Conservation (phyloP, 345 rosid genomes). For the Theobroma cacao region DNA sequence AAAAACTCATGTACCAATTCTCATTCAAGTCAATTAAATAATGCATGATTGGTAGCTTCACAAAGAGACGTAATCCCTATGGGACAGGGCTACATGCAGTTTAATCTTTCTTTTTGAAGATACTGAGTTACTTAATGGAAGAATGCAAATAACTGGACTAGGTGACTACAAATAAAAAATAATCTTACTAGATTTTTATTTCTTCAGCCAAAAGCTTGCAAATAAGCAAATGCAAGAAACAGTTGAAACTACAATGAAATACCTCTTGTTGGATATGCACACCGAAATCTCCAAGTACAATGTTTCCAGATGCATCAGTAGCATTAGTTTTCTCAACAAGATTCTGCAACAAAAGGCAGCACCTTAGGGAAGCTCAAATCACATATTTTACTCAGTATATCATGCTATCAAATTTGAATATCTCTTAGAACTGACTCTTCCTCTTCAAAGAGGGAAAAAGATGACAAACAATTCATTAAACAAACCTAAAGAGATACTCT, state of each 20-base stretch:
- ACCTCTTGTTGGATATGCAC: constrained; percentile 97
- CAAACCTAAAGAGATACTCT: neutral
- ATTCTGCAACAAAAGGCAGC: constrained; percentile 45
- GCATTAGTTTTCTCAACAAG: constrained; percentile 83
- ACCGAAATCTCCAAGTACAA: constrained; percentile 80
- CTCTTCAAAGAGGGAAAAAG: constrained; percentile 1
- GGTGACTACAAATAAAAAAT: neutral
- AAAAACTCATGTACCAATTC: neutral
- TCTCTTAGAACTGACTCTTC: neutral
- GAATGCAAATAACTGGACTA: neutral
- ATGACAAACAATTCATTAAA: neutral
- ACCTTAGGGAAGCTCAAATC: constrained; percentile 14
- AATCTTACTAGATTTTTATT: neutral
- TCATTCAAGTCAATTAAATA: neutral
- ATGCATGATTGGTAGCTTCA: neutral
- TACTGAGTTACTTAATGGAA: neutral
- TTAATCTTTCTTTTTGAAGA: neutral
- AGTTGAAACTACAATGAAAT: constrained; percentile 24
- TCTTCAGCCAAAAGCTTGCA: neutral
- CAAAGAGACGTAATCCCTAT: neutral
- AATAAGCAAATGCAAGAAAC: neutral
- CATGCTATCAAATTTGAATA: neutral
- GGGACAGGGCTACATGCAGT: neutral
- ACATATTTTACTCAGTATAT: neutral
- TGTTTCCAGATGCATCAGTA: constrained; percentile 93